Base-by-base conservation (phyloP, 2,329 filamentous ascomycete genomes). In the Trichoderma citrinoviride region DNA sequence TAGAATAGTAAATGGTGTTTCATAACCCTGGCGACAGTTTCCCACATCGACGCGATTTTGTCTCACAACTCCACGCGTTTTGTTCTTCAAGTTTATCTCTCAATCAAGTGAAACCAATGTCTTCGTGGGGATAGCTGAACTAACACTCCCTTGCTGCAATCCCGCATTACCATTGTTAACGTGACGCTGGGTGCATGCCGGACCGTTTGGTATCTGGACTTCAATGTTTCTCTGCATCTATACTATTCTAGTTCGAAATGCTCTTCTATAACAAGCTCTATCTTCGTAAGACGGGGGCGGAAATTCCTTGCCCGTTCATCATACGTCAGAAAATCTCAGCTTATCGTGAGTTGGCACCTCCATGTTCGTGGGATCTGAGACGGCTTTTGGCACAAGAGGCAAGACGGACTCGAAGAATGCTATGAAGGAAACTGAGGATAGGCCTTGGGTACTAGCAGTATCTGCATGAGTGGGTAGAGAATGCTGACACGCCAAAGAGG, bases 391-490 rank as follows among this genome's bases (percentile, higher is more conserved):
- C 17, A 17, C 15, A 40, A 15, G 43, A 52, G 44, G 58, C 44
- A 47, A 37, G 1, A 37, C 40, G 6, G 58, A 8, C 5, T 10
- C 15, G 3, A 37, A 37, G n/a, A 61, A 53, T 61, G 52, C 58
- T 29, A 61, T 37, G 15, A 29, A 27, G 17, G 19, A 7, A 27
- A 37, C 33, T 37, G 33, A 37, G 1, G 3, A 37, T 37, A 12
- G 33, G 33, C 33, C 12, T 37, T 37, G 33, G 33, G 33, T 14
- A 12, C 33, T 37, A 12, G 33, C 14, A 37, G 33, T 37, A 37
- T 37, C 33, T 37, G 10, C 29, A n/a, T 33, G 57, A 60, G 65
- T 71, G 68, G 73, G 68, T 43, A 8, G 37, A 68, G 65, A 68
- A 65, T 65, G 46, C 33, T 50, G 61, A 52, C 43, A 64, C 44